phyloP scores from a whole-genome alignment of 1,139 yeast genomes.

The Nadsonia commutata region DNA sequence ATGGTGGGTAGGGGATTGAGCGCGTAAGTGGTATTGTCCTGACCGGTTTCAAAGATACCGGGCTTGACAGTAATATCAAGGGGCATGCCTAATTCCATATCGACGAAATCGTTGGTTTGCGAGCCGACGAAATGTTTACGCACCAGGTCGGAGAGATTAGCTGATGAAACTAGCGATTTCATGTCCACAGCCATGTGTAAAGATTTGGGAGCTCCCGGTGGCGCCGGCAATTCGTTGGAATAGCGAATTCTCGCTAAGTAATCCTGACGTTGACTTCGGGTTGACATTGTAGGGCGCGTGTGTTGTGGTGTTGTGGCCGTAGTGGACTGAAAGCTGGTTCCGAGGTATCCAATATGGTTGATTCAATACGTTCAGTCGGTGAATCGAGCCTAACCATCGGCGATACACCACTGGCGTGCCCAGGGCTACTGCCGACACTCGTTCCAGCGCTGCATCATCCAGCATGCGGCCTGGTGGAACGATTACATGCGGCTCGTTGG shows the following conservation, averaged over 20 bases:
- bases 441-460: no score
- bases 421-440: not conserved
- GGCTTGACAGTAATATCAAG: conserved; percentile 56
- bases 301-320: not conserved
- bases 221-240: conserved; percentile 81
- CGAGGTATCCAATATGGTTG: no score
- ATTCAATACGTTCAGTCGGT: no score
- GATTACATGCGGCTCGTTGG: no score
- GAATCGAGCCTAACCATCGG: no score
- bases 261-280: conserved; percentile 41
- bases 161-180: conserved; percentile 30
- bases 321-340: not conserved
- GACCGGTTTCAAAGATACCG: conserved; percentile 53
- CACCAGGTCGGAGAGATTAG: conserved; percentile 57
- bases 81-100: conserved; percentile 71
- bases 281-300: conserved; percentile 2
- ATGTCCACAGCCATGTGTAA: conserved; percentile 36
- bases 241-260: conserved; percentile 79
- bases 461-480: no score
- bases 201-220: conserved; percentile 82
- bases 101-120: conserved; percentile 32
- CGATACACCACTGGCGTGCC: no score
- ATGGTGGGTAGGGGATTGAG: conserved; percentile 19
- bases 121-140: conserved; percentile 51
- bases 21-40: conserved; percentile 26